Conservation (phyloP, 768 basidiomycete genomes). For the Mycena haematopus region DNA sequence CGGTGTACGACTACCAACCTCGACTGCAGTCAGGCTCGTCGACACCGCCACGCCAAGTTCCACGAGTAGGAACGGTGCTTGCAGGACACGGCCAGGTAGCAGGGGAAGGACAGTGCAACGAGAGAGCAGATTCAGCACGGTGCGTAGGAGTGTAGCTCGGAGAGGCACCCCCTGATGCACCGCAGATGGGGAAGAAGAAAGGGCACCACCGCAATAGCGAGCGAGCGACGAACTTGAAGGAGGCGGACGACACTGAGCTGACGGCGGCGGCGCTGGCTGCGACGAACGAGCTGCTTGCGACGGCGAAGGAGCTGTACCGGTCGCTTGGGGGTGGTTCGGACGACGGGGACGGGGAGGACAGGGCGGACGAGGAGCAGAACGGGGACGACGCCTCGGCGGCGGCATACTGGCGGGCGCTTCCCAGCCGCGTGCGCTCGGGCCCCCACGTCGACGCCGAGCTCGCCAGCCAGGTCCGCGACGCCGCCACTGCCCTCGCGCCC, state of each 20-base stretch:
- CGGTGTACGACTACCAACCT: too few relatives aligned
- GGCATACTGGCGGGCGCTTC: constrained; percentile 22
- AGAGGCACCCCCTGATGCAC: too few relatives aligned
- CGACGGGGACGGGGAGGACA: neutral
- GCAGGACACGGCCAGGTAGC: too few relatives aligned
- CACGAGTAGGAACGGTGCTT: too few relatives aligned
- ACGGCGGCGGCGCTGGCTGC: constrained; percentile 37
- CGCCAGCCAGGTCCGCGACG: constrained; percentile 15
- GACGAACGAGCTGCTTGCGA: constrained; percentile 65
- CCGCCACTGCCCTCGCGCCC: constrained; percentile 13
- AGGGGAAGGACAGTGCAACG: too few relatives aligned
- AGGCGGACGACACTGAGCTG: constrained; percentile 3
- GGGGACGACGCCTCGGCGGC: constrained; percentile 2
- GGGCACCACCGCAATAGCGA: neutral
- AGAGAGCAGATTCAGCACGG: too few relatives aligned
- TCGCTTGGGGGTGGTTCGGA: constrained; percentile 21
- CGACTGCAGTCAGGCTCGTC: neutral
- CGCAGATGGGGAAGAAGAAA: constrained; percentile 5
- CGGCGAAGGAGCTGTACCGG: constrained; percentile 67
- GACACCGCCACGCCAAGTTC: too few relatives aligned
- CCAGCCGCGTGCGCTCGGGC: constrained; percentile 6
- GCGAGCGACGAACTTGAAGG: neutral
- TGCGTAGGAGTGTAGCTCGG: too few relatives aligned
- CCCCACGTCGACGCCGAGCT: neutral
- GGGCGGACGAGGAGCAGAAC: neutral